Evolutionary conservation across 257 asterid species (phyloP), one percentile per base, ranked within the genome.

Genomic region (Primulina eburnea): DNA sequence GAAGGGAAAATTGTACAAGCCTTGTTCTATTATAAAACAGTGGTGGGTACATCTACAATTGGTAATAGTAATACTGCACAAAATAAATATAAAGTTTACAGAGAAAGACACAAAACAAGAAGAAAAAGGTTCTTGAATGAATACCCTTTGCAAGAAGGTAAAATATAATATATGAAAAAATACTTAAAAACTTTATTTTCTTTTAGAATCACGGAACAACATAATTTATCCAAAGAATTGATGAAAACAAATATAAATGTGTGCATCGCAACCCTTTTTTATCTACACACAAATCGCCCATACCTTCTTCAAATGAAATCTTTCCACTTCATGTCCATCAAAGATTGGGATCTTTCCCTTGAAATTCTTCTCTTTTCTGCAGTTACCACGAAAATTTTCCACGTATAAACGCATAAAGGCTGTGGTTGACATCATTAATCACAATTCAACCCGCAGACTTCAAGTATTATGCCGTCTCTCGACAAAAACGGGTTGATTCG

Each of bases 401-500:
- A 2, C 7, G 18, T 50, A 1, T 17, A 16, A 50, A 17, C 3
- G 2, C 8, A 17, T 16, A 1, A 17, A 16, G 57, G 57, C 57
- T 16, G 57, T 47, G 56, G 16, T 5, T 16, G 56, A 4, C 56
- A 14, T 50, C 2, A 16, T 50, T 5, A 50, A 32, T 81, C 88
- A 26, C 88, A 84, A 26, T 81, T 69, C 70, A 84, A 68, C 29
- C 82, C 82, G 8, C 88, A 84, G 16, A 84, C 76, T 68, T 79
- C 84, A 29, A 84, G 73, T 8, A 81, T 69, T 10, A 86, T 86
- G 9, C 88, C 88, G 52, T 77, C 86, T 43, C 78, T 79, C 21
- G 86, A 79, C 59, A 84, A 79, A 34, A 84, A 84, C 0, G 88
- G 88, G 67, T 84, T 81, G 57, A 84, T 68, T 66, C 88, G 71